phyloP scores from a whole-genome alignment of 805 yeast species.

The Saccharomycopsis fibuligera region DNA sequence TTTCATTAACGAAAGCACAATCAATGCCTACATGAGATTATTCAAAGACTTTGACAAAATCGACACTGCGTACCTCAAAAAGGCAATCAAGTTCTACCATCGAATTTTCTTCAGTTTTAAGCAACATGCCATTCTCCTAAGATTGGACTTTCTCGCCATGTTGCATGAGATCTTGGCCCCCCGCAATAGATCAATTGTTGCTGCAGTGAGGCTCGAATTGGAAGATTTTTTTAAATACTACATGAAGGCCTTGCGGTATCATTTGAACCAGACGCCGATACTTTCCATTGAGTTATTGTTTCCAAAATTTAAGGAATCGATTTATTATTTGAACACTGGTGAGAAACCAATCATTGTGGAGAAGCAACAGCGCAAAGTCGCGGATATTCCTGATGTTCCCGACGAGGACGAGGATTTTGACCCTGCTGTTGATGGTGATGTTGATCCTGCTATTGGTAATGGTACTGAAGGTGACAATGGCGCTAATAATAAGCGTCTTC shows the following conservation, averaged over 20 bases:
- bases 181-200: slow-evolving; percentile 35
- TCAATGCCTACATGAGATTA: slow-evolving; percentile 59
- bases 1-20: slow-evolving; percentile 51
- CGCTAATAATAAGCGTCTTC: not conserved
- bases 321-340: slow-evolving; percentile 57
- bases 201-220: slow-evolving; percentile 45
- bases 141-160: slow-evolving; percentile 67
- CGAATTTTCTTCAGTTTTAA: slow-evolving; percentile 60
- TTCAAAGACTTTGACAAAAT: slow-evolving; percentile 53
- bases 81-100: slow-evolving; percentile 64
- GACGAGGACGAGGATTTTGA: too few species aligned
- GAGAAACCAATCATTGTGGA: slow-evolving; percentile 28
- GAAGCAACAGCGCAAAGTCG: too few species aligned
- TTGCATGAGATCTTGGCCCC: slow-evolving; percentile 47
- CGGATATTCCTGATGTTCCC: too few species aligned
- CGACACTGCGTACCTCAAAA: slow-evolving; percentile 53
- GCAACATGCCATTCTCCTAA: slow-evolving; percentile 47
- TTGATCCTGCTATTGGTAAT: too few species aligned
- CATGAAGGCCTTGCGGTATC: slow-evolving; percentile 50
- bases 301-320: slow-evolving; percentile 41
- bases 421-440: too few species aligned
- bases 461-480: not conserved
- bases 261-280: slow-evolving; percentile 44
- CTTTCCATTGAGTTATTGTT: slow-evolving; percentile 62
- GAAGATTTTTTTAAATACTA: slow-evolving; percentile 60